Evolutionary conservation across 306 rosid genomes (phyloP).

Genomic region (Acacia acuminata): DNA sequence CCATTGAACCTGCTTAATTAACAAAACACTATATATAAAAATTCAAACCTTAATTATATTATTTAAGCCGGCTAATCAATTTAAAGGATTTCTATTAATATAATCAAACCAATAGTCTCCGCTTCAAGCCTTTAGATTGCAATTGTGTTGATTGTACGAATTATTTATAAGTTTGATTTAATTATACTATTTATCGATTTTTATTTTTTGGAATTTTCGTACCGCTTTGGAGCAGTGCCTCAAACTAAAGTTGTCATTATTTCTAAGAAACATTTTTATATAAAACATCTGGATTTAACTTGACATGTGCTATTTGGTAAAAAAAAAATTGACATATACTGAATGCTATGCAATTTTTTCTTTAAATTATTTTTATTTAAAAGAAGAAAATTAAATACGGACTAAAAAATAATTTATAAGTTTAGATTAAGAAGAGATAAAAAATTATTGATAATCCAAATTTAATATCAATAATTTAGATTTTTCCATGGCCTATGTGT

Average conservation of each 20-base stretch:
- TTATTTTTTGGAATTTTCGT: too few species aligned
- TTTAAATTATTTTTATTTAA: background rate
- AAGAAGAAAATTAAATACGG: background rate
- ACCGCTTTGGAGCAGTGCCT: too few species aligned
- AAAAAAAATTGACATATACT: too few species aligned
- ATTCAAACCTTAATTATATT: background rate
- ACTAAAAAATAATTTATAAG: background rate
- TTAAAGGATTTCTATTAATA: background rate
- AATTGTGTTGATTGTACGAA: background rate
- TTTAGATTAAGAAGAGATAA: background rate
- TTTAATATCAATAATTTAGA: background rate
- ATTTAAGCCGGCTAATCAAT: background rate
- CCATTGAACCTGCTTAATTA: slow-evolving; percentile 47
- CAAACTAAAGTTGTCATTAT: too few species aligned
- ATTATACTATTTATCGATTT: too few species aligned
- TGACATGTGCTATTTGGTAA: too few species aligned
- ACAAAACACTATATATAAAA: background rate
- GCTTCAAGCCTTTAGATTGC: background rate
- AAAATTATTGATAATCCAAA: background rate
- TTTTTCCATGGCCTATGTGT: background rate
- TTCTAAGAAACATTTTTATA: too few species aligned
- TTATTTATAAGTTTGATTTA: too few species aligned
- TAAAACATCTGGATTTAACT: too few species aligned
- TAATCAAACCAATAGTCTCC: background rate
- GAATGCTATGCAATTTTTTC: too few species aligned